phyloP scores from a whole-genome alignment of 139 green algal genomes.

The Volvox africanus region DNA sequence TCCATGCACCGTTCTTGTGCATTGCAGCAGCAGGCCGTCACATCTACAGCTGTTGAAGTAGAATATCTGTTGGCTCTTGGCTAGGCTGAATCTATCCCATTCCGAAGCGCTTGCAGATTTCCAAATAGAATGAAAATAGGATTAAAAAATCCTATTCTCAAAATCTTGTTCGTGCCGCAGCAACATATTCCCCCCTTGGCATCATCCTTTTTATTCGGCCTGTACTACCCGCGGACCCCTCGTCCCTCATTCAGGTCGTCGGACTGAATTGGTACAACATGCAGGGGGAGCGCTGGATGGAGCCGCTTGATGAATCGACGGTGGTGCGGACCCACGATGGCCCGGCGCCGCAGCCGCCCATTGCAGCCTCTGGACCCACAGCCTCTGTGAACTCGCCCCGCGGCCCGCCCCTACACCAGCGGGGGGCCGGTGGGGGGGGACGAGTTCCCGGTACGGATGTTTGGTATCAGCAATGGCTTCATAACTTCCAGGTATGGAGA shows the following conservation, averaged over 20 bases:
- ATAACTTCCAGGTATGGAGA: conserved; percentile 17
- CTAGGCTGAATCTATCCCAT: too few species aligned
- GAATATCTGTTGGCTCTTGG: too few species aligned
- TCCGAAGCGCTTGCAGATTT: too few species aligned
- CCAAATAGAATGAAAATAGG: too few species aligned
- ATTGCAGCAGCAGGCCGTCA: too few species aligned
- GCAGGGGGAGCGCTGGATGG: conserved; percentile 76
- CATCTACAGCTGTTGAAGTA: too few species aligned
- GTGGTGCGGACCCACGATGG: background rate
- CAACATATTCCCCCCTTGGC: too few species aligned
- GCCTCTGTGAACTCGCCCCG: background rate
- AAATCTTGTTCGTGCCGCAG: too few species aligned
- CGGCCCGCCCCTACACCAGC: background rate
- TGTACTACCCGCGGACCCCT: too few species aligned
- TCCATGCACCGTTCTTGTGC: too few species aligned
- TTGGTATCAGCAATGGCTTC: conserved; percentile 35
- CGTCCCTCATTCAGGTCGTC: conserved; percentile 55
- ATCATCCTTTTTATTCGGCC: too few species aligned
- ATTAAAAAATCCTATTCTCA: too few species aligned
- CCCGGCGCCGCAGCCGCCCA: background rate
- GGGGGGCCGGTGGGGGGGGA: conserved; percentile 13
- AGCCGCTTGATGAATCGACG: conserved; percentile 59
- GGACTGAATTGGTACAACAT: conserved; percentile 83
- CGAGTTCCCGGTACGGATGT: conserved; percentile 10
- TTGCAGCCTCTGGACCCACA: background rate